Percentiles rank a stretch among this genome's conserved stretches.
Evolutionary conservation across 805 yeast genomes (phyloP).

Genomic region (Saccharomycopsis fermentans): DNA sequence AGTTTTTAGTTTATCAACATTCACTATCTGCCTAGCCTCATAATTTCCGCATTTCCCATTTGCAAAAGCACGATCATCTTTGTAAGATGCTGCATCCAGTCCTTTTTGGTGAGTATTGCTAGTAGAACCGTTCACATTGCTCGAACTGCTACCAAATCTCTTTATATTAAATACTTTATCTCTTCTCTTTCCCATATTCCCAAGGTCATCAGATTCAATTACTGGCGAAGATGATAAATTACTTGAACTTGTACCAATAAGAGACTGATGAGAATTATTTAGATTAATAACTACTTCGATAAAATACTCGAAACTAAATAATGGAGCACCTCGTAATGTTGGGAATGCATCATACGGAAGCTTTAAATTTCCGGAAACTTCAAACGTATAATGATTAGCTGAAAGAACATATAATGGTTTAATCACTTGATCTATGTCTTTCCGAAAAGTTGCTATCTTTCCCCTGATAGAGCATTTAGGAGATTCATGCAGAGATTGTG

Average conservation of each 20-base stretch:
- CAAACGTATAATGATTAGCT: constrained; percentile 25
- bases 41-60: neutral
- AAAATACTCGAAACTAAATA: constrained; percentile 75
- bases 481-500: constrained; percentile 19
- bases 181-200: neutral
- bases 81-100: neutral
- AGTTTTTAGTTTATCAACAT: constrained; percentile 71
- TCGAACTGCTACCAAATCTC: neutral
- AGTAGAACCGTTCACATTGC: neutral
- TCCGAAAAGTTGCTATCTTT: constrained; percentile 57
- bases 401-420: constrained; percentile 55
- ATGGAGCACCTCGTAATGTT: constrained; percentile 59
- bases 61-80: neutral
- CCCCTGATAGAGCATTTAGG: constrained; percentile 28
- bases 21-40: constrained; percentile 35
- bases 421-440: constrained; percentile 70
- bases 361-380: constrained; percentile 49
- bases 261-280: constrained; percentile 41
- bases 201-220: neutral
- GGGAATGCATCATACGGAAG: constrained; percentile 85
- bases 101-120: neutral
- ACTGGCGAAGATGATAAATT: neutral
- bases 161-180: neutral
- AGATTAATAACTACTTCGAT: constrained; percentile 76
- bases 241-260: neutral